Evolutionary conservation across 2,329 filamentous ascomycete species (phyloP).

Genomic region (Trichoderma atrobrunneum): DNA sequence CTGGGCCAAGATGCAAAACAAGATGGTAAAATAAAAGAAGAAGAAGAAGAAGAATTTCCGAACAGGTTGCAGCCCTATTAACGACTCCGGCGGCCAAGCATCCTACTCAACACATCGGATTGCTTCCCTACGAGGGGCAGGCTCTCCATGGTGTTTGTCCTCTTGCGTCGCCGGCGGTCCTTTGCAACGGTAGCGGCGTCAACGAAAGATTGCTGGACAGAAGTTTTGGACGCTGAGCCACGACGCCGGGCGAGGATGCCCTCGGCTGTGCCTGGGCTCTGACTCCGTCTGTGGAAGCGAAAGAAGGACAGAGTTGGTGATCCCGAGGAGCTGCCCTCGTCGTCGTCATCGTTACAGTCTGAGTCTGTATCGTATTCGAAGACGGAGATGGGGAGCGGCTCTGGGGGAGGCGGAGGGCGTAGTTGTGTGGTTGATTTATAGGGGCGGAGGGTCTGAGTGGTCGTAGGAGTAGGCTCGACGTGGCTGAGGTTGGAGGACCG

Average conservation of each 20-base stretch:
- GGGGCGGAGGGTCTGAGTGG: slow-evolving; percentile 21
- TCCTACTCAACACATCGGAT: slow-evolving; percentile 37
- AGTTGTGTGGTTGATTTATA: slow-evolving; percentile 30
- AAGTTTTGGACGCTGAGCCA: slow-evolving; percentile 3
- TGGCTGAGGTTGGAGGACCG: not conserved
- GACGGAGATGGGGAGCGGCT: slow-evolving; percentile 39
- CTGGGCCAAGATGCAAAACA: not conserved
- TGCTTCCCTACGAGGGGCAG: not conserved
- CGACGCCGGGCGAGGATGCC: slow-evolving; percentile 16
- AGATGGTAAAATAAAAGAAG: not conserved
- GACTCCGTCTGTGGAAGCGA: slow-evolving; percentile 41
- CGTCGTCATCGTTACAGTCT: slow-evolving; percentile 33
- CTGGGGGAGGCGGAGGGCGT: slow-evolving; percentile 24
- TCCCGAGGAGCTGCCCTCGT: slow-evolving; percentile 11
- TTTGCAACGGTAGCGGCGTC: not conserved
- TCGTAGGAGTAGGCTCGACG: not conserved
- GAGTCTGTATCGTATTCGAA: slow-evolving; percentile 50
- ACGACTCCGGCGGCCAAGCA: slow-evolving; percentile 35
- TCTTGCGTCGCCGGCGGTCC: slow-evolving; percentile 15
- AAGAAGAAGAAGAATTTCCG: not conserved
- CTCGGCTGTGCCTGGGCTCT: slow-evolving; percentile 28
- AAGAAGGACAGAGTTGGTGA: slow-evolving; percentile 39
- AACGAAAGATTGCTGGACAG: not conserved
- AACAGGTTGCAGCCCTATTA: not conserved
- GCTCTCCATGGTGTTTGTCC: not conserved